These are phyloP conservation scores for Perkinsus marinus DNA, from an alignment of 169 alveolate genomes.

Conservation along the genomic window DNA sequence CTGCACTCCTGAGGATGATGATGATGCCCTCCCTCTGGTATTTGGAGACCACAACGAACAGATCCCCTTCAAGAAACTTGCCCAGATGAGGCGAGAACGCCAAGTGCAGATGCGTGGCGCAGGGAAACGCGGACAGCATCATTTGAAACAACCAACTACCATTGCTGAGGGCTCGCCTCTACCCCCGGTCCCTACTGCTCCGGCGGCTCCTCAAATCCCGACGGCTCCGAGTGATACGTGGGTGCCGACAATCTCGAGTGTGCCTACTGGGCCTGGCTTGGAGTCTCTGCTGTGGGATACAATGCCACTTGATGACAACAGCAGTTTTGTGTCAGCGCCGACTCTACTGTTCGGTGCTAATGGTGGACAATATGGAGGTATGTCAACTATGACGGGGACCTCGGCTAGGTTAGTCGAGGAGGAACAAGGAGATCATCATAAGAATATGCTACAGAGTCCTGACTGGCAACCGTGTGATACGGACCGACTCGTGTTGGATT, in stretches of 20 bases:
- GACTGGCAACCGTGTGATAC: background rate
- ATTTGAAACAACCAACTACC: background rate
- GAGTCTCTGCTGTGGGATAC: background rate
- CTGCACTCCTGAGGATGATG: background rate
- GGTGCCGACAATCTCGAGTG: background rate
- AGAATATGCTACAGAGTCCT: background rate
- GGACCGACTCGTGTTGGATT: background rate
- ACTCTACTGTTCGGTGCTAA: background rate
- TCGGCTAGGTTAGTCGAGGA: background rate
- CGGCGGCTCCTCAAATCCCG: background rate
- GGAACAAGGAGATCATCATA: background rate
- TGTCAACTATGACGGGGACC: background rate
- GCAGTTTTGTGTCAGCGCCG: background rate
- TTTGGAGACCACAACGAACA: background rate
- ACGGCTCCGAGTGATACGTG: background rate
- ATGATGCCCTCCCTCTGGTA: background rate
- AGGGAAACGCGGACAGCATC: background rate
- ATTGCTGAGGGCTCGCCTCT: background rate
- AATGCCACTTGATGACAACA: background rate
- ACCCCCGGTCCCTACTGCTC: background rate
- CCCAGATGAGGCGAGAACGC: background rate
- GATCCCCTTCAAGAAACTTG: background rate
- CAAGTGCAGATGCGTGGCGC: background rate
- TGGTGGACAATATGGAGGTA: background rate
- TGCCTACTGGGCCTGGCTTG: background rate